A percentile compares a stretch with the other conserved stretches of the same genome.
phyloP scores from a whole-genome alignment of 2,329 filamentous ascomycete species.

The Tolypocladium tundrense region DNA sequence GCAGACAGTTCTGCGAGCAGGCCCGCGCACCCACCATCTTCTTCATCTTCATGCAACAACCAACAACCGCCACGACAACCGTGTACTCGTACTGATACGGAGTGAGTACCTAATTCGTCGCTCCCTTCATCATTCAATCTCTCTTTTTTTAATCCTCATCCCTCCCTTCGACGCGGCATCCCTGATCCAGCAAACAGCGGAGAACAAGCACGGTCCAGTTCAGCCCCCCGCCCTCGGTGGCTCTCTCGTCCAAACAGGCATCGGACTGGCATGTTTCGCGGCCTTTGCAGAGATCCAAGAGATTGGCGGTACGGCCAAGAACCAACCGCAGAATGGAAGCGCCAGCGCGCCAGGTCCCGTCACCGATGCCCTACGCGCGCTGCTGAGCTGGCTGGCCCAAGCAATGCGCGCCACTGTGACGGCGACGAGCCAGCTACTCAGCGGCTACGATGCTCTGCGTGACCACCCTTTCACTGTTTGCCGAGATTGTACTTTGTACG shows the following conservation, averaged over 20 bases:
- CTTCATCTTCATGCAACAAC: not conserved
- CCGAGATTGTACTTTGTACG: not conserved
- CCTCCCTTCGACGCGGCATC: not conserved
- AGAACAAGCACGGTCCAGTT: not conserved
- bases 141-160: not conserved
- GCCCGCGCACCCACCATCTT: not conserved
- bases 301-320: conserved; percentile 1
- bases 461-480: not conserved
- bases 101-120: not conserved
- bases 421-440: not conserved
- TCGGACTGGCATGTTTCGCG: not conserved
- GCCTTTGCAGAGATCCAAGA: not conserved
- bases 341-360: not conserved
- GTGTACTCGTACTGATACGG: not conserved
- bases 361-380: not conserved
- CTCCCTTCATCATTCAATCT: not conserved
- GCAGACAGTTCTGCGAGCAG: too few relatives aligned
- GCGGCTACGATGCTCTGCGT: not conserved
- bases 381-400: not conserved
- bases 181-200: not conserved
- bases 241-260: not conserved
- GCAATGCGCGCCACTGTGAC: not conserved
- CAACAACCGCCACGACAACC: not conserved
- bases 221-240: too few relatives aligned
- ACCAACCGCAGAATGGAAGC: not conserved